These are phyloP conservation scores for Colletotrichum spaethianum DNA, from an alignment of 2,329 filamentous ascomycete species.

Conservation along the genomic window DNA sequence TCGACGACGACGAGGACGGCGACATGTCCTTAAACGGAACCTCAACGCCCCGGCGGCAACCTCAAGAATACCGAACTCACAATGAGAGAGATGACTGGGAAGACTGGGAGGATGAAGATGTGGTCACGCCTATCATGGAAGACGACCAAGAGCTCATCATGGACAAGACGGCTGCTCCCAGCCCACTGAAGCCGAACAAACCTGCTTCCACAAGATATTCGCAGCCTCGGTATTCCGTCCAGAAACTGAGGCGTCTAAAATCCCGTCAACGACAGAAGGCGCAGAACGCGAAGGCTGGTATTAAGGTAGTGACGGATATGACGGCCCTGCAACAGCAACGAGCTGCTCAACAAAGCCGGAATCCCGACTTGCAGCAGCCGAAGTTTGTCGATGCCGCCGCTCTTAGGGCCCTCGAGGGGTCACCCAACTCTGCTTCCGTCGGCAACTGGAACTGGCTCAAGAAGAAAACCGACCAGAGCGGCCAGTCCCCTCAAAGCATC, in stretches of 20 bases:
- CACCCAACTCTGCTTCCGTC: slow-evolving; percentile 66
- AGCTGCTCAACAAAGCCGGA: slow-evolving; percentile 50
- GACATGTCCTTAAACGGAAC: slow-evolving; percentile 22
- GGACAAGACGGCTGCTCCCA: slow-evolving; percentile 34
- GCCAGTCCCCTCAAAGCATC: slow-evolving; percentile 46
- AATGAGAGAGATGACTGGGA: slow-evolving; percentile 63
- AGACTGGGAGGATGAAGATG: slow-evolving; percentile 67
- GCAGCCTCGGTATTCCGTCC: slow-evolving; percentile 52
- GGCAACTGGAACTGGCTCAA: slow-evolving; percentile 72
- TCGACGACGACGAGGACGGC: slow-evolving; percentile 2
- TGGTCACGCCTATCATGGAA: slow-evolving; percentile 56
- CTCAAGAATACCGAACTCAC: slow-evolving; percentile 1
- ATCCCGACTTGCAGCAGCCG: slow-evolving; percentile 47
- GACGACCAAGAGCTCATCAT: slow-evolving; percentile 53
- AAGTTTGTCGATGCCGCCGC: slow-evolving; percentile 73
- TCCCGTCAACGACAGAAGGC: slow-evolving; percentile 74
- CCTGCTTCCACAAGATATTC: slow-evolving; percentile 33
- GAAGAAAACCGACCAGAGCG: slow-evolving; percentile 49
- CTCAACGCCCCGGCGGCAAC: slow-evolving; percentile 11
- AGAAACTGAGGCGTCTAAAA: slow-evolving; percentile 63
- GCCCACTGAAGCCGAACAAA: slow-evolving; percentile 34
- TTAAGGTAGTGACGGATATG: slow-evolving; percentile 80
- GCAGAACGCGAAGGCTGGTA: slow-evolving; percentile 73
- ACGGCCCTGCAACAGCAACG: slow-evolving; percentile 63
- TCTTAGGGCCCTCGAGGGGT: slow-evolving; percentile 71